These are phyloP conservation scores for Colletotrichum somersetense DNA, from an alignment of 2,329 filamentous ascomycete genomes.

Conservation along the genomic window DNA sequence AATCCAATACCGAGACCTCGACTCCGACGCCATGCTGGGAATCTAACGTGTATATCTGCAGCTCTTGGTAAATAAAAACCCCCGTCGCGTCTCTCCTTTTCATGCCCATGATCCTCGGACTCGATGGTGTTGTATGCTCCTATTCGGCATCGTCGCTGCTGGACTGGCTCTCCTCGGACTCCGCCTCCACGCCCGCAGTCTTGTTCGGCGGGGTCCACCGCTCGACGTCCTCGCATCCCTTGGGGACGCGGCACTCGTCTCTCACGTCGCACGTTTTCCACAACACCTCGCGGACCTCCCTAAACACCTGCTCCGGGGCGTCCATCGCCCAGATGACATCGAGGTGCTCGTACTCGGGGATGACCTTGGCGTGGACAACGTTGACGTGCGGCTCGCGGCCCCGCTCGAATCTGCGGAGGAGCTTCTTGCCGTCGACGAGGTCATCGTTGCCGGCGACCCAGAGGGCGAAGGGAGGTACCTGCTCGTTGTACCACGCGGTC, in stretches of 20 bases:
- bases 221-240: slow-evolving; percentile 68
- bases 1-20: background rate
- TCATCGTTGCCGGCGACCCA: slow-evolving; percentile 89
- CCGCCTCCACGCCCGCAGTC: background rate
- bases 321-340: slow-evolving; percentile 98
- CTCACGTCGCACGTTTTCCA: slow-evolving; percentile 79
- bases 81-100: background rate
- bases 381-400: slow-evolving; percentile 85
- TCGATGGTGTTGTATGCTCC: background rate
- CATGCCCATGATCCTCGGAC: background rate
- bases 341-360: slow-evolving; percentile 91
- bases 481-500: slow-evolving; percentile 84
- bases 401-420: slow-evolving; percentile 80
- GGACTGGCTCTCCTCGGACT: slow-evolving; percentile 34
- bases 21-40: slow-evolving; percentile 30
- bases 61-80: slow-evolving; percentile 1
- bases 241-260: slow-evolving; percentile 72
- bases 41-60: slow-evolving; percentile 9
- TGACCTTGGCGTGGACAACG: slow-evolving; percentile 84
- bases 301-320: slow-evolving; percentile 83
- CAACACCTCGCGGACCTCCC: slow-evolving; percentile 82
- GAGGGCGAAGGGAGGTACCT: slow-evolving; percentile 84
- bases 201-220: slow-evolving; percentile 52
- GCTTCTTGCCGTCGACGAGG: slow-evolving; percentile 83
- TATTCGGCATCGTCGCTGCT: slow-evolving; percentile 39